phyloP scores from a whole-genome alignment of 768 basidiomycete genomes.

The Lentinula raphanica region DNA sequence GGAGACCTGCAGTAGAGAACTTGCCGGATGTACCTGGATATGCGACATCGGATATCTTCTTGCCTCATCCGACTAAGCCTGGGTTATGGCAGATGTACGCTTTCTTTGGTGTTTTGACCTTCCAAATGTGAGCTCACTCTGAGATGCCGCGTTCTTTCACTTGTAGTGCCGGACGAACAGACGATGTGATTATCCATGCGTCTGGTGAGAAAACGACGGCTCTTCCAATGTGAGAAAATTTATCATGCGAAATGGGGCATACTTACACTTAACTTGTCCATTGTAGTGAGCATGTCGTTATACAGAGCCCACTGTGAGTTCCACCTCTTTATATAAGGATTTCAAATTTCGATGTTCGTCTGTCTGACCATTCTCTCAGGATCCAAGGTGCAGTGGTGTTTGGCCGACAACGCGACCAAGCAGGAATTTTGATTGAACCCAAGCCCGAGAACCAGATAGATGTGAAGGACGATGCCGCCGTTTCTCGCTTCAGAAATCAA shows the following conservation, averaged over 20 bases:
- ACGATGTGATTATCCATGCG: constrained; percentile 27
- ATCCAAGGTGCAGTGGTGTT: constrained; percentile 37
- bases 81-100: constrained; percentile 31
- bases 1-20: constrained; percentile 27
- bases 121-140: constrained; percentile 14
- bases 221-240: constrained; percentile 20
- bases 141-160: background rate
- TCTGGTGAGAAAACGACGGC: constrained; percentile 29
- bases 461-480: constrained; percentile 18
- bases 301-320: constrained; percentile 33
- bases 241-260: too few relatives aligned
- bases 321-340: constrained; percentile 25
- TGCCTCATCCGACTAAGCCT: constrained; percentile 32
- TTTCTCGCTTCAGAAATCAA: constrained; percentile 28
- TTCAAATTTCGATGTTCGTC: background rate
- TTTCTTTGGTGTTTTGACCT: constrained; percentile 4
- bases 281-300: constrained; percentile 12
- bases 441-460: constrained; percentile 23
- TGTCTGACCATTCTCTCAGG: constrained; percentile 13
- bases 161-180: constrained; percentile 24
- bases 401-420: constrained; percentile 30
- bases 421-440: constrained; percentile 28
- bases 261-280: too few relatives aligned
- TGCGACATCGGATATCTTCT: constrained; percentile 32
- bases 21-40: constrained; percentile 30